phyloP scores from a whole-genome alignment of 2,329 filamentous ascomycete species.

The Cercospora sp. region DNA sequence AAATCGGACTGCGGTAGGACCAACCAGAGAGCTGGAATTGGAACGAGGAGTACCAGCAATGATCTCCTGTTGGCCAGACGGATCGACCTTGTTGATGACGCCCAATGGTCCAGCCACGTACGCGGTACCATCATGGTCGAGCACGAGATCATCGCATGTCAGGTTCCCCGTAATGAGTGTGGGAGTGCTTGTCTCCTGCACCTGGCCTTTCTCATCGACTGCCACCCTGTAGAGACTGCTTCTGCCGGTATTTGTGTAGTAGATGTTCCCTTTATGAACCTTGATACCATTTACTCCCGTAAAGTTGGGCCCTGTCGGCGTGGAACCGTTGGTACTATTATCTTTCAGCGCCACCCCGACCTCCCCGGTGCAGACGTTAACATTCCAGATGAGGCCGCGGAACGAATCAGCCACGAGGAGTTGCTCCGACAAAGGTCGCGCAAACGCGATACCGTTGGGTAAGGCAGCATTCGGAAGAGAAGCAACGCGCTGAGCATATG shows the following conservation, averaged over 20 bases:
- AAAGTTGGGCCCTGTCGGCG: not conserved
- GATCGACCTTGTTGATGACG: not conserved
- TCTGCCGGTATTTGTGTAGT: conserved; percentile 12
- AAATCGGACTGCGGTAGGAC: conserved; percentile 13
- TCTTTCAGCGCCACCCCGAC: conserved; percentile 13
- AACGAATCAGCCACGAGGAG: conserved; percentile 17
- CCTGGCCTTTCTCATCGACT: conserved; percentile 2
- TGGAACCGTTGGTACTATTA: conserved; percentile 10
- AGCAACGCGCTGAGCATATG: not conserved
- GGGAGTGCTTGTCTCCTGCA: not conserved
- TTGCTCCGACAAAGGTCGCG: conserved; percentile 2
- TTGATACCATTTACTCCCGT: conserved; percentile 12
- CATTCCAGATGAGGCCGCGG: conserved; percentile 18
- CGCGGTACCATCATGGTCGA: not conserved
- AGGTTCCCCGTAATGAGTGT: not conserved
- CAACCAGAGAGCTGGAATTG: conserved; percentile 7
- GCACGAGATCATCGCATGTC: conserved; percentile 12
- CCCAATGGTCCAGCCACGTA: not conserved
- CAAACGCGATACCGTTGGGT: conserved; percentile 10
- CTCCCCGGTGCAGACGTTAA: conserved; percentile 9
- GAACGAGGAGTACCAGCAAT: not conserved
- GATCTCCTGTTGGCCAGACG: not conserved
- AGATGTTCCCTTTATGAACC: conserved; percentile 8
- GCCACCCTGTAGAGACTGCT: conserved; percentile 6
- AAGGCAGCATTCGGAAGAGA: not conserved